Evolutionary conservation across 768 basidiomycete genomes (phyloP), one percentile per base, ranked within the genome.

Genomic region (Tricholoma terreum): DNA sequence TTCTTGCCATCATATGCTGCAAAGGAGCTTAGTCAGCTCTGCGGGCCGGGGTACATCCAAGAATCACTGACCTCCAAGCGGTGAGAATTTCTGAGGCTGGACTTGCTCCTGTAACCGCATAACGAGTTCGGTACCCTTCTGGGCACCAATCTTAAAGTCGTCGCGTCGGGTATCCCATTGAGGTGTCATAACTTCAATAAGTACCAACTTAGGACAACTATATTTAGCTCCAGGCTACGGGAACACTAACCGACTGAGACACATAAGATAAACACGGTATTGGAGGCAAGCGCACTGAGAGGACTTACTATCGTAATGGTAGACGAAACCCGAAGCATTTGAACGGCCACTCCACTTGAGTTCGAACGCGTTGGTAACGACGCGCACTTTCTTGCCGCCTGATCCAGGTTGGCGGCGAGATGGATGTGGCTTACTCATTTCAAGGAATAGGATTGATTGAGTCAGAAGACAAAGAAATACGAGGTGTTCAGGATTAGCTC

Each of bases 1-100:
- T 69, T 69, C 53, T 71, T 69, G 7, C 73, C 73, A 54, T 73
- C 73, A 50, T 61, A 75, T 1, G 69, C 73, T 75, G 17, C 9
- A 1, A 2, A 43, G 27, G 9, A 35, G 22, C 19, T 33, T 58
- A 53, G 48, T 36, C 12, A 54, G 22, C 27, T 4, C 2, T n/a
- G n/a, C 10, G 8, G 40, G 15, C 45, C 7, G 22, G 31, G 21
- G n/a, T 52, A 50, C 33, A 48, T 11, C 10, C 11, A 40, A 10
- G 12, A 24, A 15, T 24, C 22, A 49, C 65, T 54, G 15, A 69
- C 70, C 71, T 38, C 67, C 73, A 6, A 63, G 57, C 6, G 65
- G 65, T 6, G 54, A 60, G 50, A 74, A 74, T 4, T 67, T 35
- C 11, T 64, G 50, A 4, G 69, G 68, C 14, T 57, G 31, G 2